Conservation (phyloP, 345 rosid species). For the Hirschfeldia incana region DNA sequence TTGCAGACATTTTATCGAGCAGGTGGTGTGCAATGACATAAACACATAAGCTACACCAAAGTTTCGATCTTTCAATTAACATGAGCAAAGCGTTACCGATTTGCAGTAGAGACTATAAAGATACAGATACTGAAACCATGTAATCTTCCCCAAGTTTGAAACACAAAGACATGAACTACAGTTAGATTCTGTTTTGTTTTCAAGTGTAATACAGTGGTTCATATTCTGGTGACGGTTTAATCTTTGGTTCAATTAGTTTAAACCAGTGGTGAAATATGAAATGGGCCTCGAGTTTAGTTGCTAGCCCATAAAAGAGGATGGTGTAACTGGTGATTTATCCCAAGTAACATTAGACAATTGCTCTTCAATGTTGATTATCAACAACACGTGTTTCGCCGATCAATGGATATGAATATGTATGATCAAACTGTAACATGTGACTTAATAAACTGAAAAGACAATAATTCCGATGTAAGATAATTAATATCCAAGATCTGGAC, state of each 20-base stretch:
- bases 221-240: not conserved
- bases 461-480: not conserved
- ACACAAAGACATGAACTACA: not conserved
- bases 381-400: not conserved
- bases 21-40: conserved; percentile 19
- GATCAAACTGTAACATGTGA: not conserved
- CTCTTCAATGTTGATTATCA: not conserved
- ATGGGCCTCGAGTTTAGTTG: not conserved
- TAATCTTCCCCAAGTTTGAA: not conserved
- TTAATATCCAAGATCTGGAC: conserved; percentile 1
- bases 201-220: not conserved
- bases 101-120: not conserved
- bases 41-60: not conserved
- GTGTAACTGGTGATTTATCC: not conserved
- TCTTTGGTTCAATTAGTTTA: not conserved
- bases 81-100: not conserved
- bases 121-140: not conserved
- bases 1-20: conserved; percentile 29
- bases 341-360: not conserved
- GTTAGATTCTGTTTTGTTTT: not conserved
- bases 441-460: not conserved
- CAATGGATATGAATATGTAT: not conserved
- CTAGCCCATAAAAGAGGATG: not conserved
- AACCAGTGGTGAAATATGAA: not conserved
- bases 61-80: not conserved